Conservation (phyloP, 2,329 filamentous ascomycete species). For the Aspergillus neoniger region DNA sequence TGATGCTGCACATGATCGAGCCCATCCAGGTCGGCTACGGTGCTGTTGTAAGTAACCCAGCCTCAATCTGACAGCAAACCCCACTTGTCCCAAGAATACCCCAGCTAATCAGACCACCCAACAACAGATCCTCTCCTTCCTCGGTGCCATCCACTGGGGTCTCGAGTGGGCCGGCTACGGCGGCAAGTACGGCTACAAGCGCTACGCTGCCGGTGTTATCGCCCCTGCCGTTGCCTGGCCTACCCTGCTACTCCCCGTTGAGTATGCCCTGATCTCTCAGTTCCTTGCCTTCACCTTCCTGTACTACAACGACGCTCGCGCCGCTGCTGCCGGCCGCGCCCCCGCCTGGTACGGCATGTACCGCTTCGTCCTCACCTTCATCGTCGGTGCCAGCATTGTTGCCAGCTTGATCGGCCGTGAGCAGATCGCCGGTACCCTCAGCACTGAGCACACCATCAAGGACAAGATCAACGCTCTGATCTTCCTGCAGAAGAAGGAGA, state of each 20-base stretch:
- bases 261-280: conserved; percentile 82
- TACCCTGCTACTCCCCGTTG: conserved; percentile 77
- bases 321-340: conserved; percentile 72
- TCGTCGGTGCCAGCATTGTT: conserved; percentile 81
- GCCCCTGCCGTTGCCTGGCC: conserved; percentile 86
- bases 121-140: conserved; percentile 79
- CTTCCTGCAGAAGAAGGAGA: conserved; percentile 48
- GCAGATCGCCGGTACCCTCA: conserved; percentile 59
- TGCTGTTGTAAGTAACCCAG: conserved; percentile 64
- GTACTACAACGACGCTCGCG: conserved; percentile 80
- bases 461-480: conserved; percentile 58
- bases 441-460: conserved; percentile 40
- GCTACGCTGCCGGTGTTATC: conserved; percentile 80
- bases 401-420: conserved; percentile 79
- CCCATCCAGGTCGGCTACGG: conserved; percentile 90
- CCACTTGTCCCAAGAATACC: no score
- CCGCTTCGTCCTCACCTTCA: conserved; percentile 86
- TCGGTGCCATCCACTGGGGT: conserved; percentile 93
- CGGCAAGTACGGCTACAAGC: conserved; percentile 68
- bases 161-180: conserved; percentile 76
- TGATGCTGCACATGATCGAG: conserved; percentile 74
- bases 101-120: conserved; percentile 2
- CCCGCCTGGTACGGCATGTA: conserved; percentile 86
- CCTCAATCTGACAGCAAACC: no score
- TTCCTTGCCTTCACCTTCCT: conserved; percentile 82